phyloP scores from a whole-genome alignment of 768 basidiomycete species.

The Neoboletus subvelutipes region DNA sequence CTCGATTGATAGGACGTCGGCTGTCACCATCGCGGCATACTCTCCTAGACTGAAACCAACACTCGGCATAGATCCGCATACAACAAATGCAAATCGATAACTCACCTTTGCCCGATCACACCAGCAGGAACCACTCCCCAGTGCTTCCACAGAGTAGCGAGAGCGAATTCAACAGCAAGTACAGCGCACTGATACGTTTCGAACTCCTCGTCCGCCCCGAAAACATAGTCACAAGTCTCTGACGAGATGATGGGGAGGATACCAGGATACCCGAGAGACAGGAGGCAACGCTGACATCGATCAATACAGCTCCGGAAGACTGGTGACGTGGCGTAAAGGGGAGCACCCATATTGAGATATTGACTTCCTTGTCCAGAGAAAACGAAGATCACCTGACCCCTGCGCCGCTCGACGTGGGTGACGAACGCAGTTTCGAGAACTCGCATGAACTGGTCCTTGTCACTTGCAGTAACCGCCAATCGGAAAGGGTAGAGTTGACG shows the following conservation, averaged over 20 bases:
- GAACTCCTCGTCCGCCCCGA: conserved; percentile 36
- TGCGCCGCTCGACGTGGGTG: conserved; percentile 28
- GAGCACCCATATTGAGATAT: conserved; percentile 60
- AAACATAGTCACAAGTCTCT: conserved; percentile 20
- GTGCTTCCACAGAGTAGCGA: conserved; percentile 62
- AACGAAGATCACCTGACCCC: conserved; percentile 53
- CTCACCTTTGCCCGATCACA: conserved; percentile 72
- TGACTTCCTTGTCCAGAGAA: conserved; percentile 77
- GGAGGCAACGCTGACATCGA: conserved; percentile 54
- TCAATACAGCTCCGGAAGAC: conserved; percentile 55
- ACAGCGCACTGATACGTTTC: conserved; percentile 54
- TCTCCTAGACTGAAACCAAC: conserved; percentile 61
- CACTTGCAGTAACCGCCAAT: conserved; percentile 46
- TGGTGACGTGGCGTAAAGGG: conserved; percentile 49
- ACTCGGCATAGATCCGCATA: neutral
- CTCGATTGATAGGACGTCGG: conserved; percentile 55
- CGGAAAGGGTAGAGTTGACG: conserved; percentile 56
- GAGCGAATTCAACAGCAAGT: conserved; percentile 61
- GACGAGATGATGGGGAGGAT: conserved; percentile 45
- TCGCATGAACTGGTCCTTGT: conserved; percentile 45
- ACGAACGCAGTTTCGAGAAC: conserved; percentile 40
- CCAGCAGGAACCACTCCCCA: conserved; percentile 66
- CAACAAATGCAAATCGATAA: neutral
- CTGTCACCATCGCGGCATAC: conserved; percentile 67
- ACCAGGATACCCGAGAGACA: conserved; percentile 49